Evolutionary conservation across 768 basidiomycete species (phyloP), one percentile per base, ranked within the genome.

Genomic region (Rickenella mellea): DNA sequence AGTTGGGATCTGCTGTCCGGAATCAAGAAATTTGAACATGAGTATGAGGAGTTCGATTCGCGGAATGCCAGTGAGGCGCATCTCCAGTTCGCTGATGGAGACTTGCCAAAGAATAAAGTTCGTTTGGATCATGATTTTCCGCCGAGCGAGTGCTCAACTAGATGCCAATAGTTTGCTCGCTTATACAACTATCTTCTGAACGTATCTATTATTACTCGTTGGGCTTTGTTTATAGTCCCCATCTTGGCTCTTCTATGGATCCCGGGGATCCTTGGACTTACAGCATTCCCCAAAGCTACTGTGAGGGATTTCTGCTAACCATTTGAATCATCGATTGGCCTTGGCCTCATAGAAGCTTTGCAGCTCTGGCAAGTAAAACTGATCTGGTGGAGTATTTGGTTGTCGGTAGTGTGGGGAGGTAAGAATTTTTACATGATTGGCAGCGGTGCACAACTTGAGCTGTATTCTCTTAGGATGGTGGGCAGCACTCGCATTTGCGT

Each of bases 301-400:
- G 74, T 83, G 48, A 26, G 71, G 30, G 49, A 27, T 51, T 60
- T 15, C 5, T 44, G 31, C 46, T 31, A 29, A 45, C 35, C 38
- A 15, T 28, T 24, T 7, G 24, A 26, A 22, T 32, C 20, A 30
- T 28, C 32, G 45, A 21, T 36, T 22, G 3, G 14, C 39, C 32
- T 43, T 27, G 14, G 11, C 10, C 20, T 45, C 32, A 31, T 19
- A 20, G 25, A 38, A 32, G 22, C 22, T 20, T 12, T 15, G 9
- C 43, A 77, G 72, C 61, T 81, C 9, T 82, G 77, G 75, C 69
- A 69, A 25, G 69, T 81, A 8, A 64, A 65, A 42, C 58, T 84
- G 35, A 41, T 83, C 5, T 87, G 77, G 75, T 91, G 86, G 86
- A 84, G 80, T 45, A 78, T 89, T 43, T 94, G 88, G 87, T 62